Evolutionary conservation across 495 filamentous ascomycete genomes (phyloP).

Genomic region (Podospora conica): DNA sequence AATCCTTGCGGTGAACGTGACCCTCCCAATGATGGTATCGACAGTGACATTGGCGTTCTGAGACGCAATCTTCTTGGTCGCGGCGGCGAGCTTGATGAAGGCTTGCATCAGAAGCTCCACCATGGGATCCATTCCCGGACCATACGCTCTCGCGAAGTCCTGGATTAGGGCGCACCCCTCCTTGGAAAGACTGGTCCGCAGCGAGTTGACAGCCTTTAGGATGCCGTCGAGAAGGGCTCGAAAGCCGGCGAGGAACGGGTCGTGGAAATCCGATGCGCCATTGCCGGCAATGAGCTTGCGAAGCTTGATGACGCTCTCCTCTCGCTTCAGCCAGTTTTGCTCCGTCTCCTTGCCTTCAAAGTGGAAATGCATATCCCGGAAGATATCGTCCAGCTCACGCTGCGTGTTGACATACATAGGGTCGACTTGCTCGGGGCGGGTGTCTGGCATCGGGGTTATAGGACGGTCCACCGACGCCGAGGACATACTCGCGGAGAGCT

Average conservation of each 20-base stretch:
- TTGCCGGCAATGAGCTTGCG: conserved; percentile 79
- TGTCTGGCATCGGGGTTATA: conserved; percentile 47
- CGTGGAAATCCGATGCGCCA: conserved; percentile 67
- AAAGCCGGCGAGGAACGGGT: conserved; percentile 59
- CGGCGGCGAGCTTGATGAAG: conserved; percentile 78
- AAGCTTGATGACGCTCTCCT: conserved; percentile 68
- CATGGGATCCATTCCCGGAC: conserved; percentile 77
- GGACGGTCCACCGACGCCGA: conserved; percentile 44
- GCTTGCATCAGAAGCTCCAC: conserved; percentile 86
- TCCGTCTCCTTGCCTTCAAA: conserved; percentile 92
- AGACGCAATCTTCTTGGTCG: conserved; percentile 84
- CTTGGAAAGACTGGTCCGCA: conserved; percentile 83
- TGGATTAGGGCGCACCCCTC: conserved; percentile 80
- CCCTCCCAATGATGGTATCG: conserved; percentile 66
- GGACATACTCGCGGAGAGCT: conserved; percentile 45
- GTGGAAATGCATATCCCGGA: conserved; percentile 66
- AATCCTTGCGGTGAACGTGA: conserved; percentile 69
- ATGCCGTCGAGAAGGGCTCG: conserved; percentile 80
- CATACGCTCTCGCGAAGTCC: conserved; percentile 70
- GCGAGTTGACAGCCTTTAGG: conserved; percentile 76
- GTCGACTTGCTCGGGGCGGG: conserved; percentile 62
- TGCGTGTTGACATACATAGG: conserved; percentile 74
- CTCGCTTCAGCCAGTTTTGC: conserved; percentile 80
- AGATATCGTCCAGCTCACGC: conserved; percentile 76
- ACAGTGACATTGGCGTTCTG: conserved; percentile 72